A percentile compares a stretch with the other conserved stretches of the same genome.
Conservation (phyloP, 1,284 basidiomycete species). For the Earliella scabrosa region DNA sequence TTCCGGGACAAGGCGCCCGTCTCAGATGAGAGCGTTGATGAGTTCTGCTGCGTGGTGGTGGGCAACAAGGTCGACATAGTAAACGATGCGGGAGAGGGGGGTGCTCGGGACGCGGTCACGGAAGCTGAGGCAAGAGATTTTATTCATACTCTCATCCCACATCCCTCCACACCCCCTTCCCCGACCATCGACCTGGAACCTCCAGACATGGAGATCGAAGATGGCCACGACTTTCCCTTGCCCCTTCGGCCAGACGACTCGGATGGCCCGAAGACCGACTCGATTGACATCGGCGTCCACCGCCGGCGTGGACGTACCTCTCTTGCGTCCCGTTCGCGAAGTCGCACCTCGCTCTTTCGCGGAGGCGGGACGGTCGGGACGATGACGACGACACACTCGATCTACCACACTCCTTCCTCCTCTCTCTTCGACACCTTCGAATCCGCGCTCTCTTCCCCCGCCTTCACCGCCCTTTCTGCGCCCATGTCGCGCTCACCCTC, state of each 20-base stretch:
- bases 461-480: conserved; percentile 37
- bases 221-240: conserved; percentile 10
- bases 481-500: conserved; percentile 34
- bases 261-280: conserved; percentile 31
- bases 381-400: conserved; percentile 56
- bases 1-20: conserved; percentile 71
- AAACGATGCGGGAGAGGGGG: conserved; percentile 11
- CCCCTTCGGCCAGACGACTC: conserved; percentile 24
- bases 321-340: conserved; percentile 46
- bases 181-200: conserved; percentile 26
- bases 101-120: conserved; percentile 30
- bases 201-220: conserved; percentile 1
- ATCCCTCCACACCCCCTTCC: conserved; percentile 33
- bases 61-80: conserved; percentile 79
- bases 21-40: conserved; percentile 59
- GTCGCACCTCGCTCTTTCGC: conserved; percentile 44
- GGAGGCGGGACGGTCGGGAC: conserved; percentile 54
- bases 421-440: conserved; percentile 57
- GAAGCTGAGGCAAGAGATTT: conserved; percentile 47
- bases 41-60: conserved; percentile 76
- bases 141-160: conserved; percentile 61
- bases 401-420: conserved; percentile 77
- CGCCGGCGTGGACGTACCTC: conserved; percentile 33
- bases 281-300: conserved; percentile 35
- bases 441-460: conserved; percentile 64